Conservation (phyloP, 2,329 filamentous ascomycete species). For the Beauveria rudraprayagi region DNA sequence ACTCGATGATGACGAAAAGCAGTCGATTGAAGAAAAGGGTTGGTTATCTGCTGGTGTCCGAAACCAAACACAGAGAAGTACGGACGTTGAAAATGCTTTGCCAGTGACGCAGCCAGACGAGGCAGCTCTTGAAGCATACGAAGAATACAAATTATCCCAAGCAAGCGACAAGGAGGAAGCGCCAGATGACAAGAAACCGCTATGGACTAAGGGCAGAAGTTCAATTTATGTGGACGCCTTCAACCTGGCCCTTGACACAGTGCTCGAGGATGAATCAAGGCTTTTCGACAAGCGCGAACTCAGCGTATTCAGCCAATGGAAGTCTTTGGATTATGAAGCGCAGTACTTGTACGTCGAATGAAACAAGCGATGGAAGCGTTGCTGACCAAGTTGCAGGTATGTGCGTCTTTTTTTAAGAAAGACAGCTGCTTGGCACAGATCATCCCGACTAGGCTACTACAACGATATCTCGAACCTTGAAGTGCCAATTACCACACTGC, state of each 20-base stretch:
- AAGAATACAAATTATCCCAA: constrained; percentile 56
- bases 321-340: constrained; percentile 65
- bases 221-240: constrained; percentile 98
- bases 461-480: constrained; percentile 72
- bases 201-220: constrained; percentile 68
- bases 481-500: constrained; percentile 56
- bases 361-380: neutral
- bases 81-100: constrained; percentile 46
- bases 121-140: constrained; percentile 72
- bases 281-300: constrained; percentile 76
- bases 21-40: constrained; percentile 17
- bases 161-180: constrained; percentile 27
- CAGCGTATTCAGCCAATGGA: constrained; percentile 71
- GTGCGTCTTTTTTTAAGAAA: constrained; percentile 90
- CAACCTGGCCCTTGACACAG: constrained; percentile 82
- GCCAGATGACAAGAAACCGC: constrained; percentile 29
- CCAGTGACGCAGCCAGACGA: constrained; percentile 59
- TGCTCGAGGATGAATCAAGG: constrained; percentile 80
- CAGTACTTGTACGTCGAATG: constrained; percentile 68
- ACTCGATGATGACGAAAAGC: constrained; percentile 16
- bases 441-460: constrained; percentile 69
- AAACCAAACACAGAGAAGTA: constrained; percentile 15
- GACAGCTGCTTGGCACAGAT: constrained; percentile 82
- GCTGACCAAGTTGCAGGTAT: constrained; percentile 48
- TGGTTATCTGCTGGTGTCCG: constrained; percentile 6